Evolutionary conservation across 805 yeast species (phyloP), one percentile per base, ranked within the genome.

Genomic region (Metschnikowia rubicola): DNA sequence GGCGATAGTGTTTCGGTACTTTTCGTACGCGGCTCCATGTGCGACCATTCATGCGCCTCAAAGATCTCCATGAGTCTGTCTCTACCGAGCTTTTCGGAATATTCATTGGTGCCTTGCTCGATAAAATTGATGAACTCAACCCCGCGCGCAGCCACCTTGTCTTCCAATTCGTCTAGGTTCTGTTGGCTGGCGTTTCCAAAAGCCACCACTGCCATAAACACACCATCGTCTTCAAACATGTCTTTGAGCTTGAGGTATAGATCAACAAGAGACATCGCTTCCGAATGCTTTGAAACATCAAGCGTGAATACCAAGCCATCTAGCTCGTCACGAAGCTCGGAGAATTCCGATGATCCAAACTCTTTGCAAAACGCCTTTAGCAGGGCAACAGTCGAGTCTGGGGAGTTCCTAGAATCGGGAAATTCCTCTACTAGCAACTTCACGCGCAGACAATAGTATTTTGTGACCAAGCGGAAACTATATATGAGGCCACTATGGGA

Each of bases 31-130:
- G 26, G 26, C 4, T 61, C 61, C 38, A 60, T 46, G 32, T 57
- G 58, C 15, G 55, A 54, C 84, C 85, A 80, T 28, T 70, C 74
- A 48, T 77, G 73, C 1, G 77, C 65, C 41, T 80, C 78, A 5
- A 80, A 53, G 3, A 78, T 56, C 47, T 80, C 83, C 34, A 53
- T 52, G 3, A 79, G 46, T 47, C 84, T 57, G 34, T 65, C 69
- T 11, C 59, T 54, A 0, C 84, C 84, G 2, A 63, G 12, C 21
- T 57, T 64, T 39, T 78, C 84, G 17, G 58, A 58, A 50, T 47
- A 77, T 53, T 77, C 78, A 52, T 75, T 76, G 12, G 33, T 41
- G 0, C 75, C 74, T 2, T 54, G 38, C 4, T 62, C 62, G 17
- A 56, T 43, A 21, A 67, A 58, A 37, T 70, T 62, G 2, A 78